Evolutionary conservation across 2,329 filamentous ascomycete genomes (phyloP).

Genomic region (Acephala macrosclerotiorum): DNA sequence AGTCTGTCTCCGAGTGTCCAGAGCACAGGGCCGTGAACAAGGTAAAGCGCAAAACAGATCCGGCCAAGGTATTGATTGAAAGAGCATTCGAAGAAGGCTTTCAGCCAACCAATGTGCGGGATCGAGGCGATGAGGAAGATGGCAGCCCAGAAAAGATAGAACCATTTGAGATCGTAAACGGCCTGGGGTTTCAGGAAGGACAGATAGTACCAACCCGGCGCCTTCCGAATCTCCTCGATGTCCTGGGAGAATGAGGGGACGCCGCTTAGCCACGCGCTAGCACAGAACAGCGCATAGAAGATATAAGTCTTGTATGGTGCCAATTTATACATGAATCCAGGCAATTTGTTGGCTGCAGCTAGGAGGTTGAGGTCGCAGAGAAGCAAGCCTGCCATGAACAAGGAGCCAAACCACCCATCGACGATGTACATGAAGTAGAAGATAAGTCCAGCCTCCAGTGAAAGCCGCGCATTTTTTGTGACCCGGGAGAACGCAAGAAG

Average conservation of each 20-base stretch:
- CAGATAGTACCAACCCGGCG: conserved; percentile 53
- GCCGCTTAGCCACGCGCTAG: conserved; percentile 65
- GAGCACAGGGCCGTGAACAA: conserved; percentile 69
- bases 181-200: conserved; percentile 69
- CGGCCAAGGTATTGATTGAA: conserved; percentile 69
- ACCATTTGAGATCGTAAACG: conserved; percentile 72
- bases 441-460: conserved; percentile 59
- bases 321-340: conserved; percentile 54
- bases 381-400: conserved; percentile 68
- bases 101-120: conserved; percentile 64
- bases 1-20: conserved; percentile 67
- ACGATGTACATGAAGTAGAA: conserved; percentile 73
- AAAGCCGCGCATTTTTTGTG: conserved; percentile 60
- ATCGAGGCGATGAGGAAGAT: conserved; percentile 61
- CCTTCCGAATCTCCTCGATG: conserved; percentile 56
- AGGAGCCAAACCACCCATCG: conserved; percentile 67
- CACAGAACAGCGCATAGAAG: conserved; percentile 58
- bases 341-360: conserved; percentile 57
- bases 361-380: conserved; percentile 68
- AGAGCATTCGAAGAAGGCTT: conserved; percentile 62
- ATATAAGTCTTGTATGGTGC: conserved; percentile 58
- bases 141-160: conserved; percentile 70
- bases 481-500: conserved; percentile 61
- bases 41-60: conserved; percentile 68
- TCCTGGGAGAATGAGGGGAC: conserved; percentile 61